A percentile compares a stretch with the other conserved stretches of the same genome.
Evolutionary conservation across 2,329 filamentous ascomycete species (phyloP).

Genomic region (Graphilbum fragrans): DNA sequence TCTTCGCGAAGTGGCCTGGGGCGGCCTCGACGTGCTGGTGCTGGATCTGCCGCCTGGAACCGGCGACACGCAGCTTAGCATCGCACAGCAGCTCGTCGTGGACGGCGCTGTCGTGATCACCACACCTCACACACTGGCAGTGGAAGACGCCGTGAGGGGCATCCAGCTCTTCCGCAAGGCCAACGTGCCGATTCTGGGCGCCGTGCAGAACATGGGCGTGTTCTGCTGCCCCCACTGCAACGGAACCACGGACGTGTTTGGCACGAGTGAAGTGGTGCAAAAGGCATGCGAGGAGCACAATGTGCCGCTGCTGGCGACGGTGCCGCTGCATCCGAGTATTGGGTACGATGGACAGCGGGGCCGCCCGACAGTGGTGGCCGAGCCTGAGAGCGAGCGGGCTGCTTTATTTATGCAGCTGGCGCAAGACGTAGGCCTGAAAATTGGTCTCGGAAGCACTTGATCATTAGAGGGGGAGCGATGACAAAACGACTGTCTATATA

Average conservation of each 20-base stretch:
- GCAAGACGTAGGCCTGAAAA: constrained; percentile 33
- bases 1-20: constrained; percentile 92
- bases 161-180: constrained; percentile 89
- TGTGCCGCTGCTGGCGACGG: constrained; percentile 74
- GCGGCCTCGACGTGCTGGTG: constrained; percentile 74
- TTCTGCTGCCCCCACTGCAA: constrained; percentile 72
- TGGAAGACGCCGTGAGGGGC: constrained; percentile 85
- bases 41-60: constrained; percentile 90
- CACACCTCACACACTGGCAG: constrained; percentile 84
- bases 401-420: constrained; percentile 63
- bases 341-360: constrained; percentile 80
- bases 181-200: constrained; percentile 66
- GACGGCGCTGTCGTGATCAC: constrained; percentile 83
- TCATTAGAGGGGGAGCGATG: no score
- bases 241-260: constrained; percentile 65
- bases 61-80: constrained; percentile 91
- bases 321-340: constrained; percentile 77
- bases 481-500: no score
- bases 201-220: constrained; percentile 86
- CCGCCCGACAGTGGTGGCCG: constrained; percentile 79
- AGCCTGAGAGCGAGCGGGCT: constrained; percentile 64
- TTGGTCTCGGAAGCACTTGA: constrained; percentile 17
- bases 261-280: constrained; percentile 50
- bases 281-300: constrained; percentile 59
- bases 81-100: constrained; percentile 85